These are phyloP conservation scores for baker's yeast (Saccharomyces cerevisiae) DNA, from an alignment of 805 yeast species.

Conservation along the genomic window DNA sequence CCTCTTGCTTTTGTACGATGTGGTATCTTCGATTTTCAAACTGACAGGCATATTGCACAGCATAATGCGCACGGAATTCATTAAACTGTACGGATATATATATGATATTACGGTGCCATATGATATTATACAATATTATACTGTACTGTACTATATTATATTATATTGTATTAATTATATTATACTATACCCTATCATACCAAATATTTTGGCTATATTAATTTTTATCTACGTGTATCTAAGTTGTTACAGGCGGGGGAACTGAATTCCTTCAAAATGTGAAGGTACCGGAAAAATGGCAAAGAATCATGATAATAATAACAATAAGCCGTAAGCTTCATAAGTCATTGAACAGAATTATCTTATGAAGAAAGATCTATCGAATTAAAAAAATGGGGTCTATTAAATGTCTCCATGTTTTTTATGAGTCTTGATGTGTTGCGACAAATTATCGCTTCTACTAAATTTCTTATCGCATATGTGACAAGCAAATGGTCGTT, in stretches of 20 bases:
- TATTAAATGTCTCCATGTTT: conserved; percentile 25
- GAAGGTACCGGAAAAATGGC: not conserved
- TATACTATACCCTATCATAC: not conserved
- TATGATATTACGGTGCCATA: not conserved
- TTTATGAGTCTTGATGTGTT: conserved; percentile 50
- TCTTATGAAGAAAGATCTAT: not conserved
- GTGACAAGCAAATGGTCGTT: conserved; percentile 51
- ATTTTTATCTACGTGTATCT: not conserved
- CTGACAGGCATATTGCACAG: not conserved
- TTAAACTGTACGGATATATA: not conserved
- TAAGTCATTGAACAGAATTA: not conserved
- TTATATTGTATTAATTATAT: not conserved
- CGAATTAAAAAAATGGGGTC: not conserved
- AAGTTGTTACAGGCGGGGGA: not conserved
- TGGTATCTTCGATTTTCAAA: not conserved
- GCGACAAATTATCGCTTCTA: conserved; percentile 58
- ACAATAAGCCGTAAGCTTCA: not conserved
- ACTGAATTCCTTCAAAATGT: not conserved
- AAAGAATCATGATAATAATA: not conserved
- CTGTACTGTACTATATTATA: not conserved
- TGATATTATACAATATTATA: not conserved
- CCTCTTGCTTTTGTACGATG: not conserved
- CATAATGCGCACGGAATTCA: not conserved
- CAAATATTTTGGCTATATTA: not conserved
- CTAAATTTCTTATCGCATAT: conserved; percentile 55